Evolutionary conservation across 1,284 basidiomycete genomes (phyloP).

Genomic region (Termitomyces sp.): DNA sequence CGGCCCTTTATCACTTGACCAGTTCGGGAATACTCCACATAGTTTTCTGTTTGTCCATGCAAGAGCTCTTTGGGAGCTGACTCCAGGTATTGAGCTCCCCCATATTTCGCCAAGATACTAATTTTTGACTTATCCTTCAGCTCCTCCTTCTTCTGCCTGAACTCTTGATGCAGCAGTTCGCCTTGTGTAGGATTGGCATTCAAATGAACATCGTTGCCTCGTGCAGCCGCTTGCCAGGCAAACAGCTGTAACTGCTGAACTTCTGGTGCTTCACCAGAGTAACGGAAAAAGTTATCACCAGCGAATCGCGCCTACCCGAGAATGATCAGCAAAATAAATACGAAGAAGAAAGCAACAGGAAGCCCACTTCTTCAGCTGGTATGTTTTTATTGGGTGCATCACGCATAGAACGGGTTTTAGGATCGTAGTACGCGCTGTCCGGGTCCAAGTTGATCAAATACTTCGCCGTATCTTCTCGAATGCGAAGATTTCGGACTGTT

Average conservation of each 20-base stretch:
- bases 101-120: conserved; percentile 86
- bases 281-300: conserved; percentile 93
- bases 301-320: conserved; percentile 75
- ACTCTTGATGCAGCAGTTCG: conserved; percentile 87
- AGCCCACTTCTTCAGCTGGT: conserved; percentile 77
- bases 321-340: conserved; percentile 4
- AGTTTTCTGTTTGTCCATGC: conserved; percentile 93
- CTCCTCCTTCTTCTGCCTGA: conserved; percentile 88
- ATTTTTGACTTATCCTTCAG: conserved; percentile 84
- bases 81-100: conserved; percentile 91
- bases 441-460: conserved; percentile 97
- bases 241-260: conserved; percentile 93
- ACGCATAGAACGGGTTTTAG: conserved; percentile 99
- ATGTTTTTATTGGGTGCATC: conserved; percentile 84
- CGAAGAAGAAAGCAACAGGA: conserved; percentile 7
- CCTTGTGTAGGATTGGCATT: conserved; percentile 97
- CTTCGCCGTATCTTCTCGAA: conserved; percentile 98
- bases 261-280: conserved; percentile 86
- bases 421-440: conserved; percentile 97
- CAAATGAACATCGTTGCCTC: conserved; percentile 92
- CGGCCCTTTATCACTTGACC: conserved; percentile 92
- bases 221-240: conserved; percentile 93
- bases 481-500: conserved; percentile 96
- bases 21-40: conserved; percentile 93
- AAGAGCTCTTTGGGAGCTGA: conserved; percentile 84